Conservation (phyloP, 2,329 filamentous ascomycete species). For the Pseudogymnoascus sp. region DNA sequence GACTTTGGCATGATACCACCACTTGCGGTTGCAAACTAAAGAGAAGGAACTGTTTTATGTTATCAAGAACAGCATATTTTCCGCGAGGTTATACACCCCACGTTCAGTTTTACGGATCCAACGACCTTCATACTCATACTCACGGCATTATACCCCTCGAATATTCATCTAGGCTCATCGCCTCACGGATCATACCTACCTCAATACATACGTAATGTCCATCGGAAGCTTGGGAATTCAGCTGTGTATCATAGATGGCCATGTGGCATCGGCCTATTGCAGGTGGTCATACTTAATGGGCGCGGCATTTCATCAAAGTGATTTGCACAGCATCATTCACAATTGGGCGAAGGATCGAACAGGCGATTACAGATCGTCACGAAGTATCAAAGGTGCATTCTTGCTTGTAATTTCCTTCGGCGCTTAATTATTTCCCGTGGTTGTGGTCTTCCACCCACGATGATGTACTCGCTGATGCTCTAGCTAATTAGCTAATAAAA, state of each 20-base stretch:
- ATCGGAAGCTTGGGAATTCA: conserved; percentile 3
- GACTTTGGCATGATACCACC: neutral
- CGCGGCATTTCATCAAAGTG: neutral
- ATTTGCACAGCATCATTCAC: neutral
- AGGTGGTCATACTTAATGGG: neutral
- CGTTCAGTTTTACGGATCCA: conserved; percentile 8
- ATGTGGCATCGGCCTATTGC: neutral
- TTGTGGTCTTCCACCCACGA: neutral
- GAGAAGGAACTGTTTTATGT: neutral
- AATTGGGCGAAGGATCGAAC: neutral
- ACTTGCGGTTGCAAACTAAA: neutral
- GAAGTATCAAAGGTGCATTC: conserved; percentile 2
- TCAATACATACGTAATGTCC: conserved; percentile 9
- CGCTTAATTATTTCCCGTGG: neutral
- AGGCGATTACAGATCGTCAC: neutral
- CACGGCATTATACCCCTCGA: conserved; percentile 2
- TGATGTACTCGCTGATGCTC: conserved; percentile 4
- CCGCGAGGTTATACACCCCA: neutral
- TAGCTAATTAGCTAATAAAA: conserved; percentile 7
- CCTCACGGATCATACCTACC: conserved; percentile 7
- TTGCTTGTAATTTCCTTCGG: conserved; percentile 6
- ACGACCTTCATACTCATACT: conserved; percentile 9
- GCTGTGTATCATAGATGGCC: conserved; percentile 3
- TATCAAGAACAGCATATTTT: conserved; percentile 6
- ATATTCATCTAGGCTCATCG: conserved; percentile 4